These are phyloP conservation scores for Carex cristatella DNA, from an alignment of 176 grass and related monocot species.

Conservation along the genomic window DNA sequence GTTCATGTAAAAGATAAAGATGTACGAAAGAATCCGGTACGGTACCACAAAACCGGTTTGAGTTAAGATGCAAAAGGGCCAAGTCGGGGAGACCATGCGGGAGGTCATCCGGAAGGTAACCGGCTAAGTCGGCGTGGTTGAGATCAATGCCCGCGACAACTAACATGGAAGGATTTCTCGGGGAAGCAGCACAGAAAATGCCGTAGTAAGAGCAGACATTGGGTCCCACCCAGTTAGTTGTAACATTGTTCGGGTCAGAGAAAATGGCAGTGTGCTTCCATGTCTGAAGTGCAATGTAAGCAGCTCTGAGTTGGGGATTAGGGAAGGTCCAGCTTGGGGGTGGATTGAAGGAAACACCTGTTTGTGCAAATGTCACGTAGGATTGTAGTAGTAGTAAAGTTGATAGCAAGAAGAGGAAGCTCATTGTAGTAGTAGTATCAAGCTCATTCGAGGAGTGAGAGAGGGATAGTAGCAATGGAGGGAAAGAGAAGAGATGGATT, in stretches of 20 bases:
- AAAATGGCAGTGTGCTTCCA: slow-evolving; percentile 95
- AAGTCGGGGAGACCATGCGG: slow-evolving; percentile 60
- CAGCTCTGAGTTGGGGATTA: slow-evolving; percentile 43
- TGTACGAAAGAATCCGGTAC: slow-evolving; percentile 40
- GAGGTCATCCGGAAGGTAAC: slow-evolving; percentile 42
- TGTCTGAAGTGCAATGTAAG: slow-evolving; percentile 73
- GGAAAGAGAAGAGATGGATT: not conserved
- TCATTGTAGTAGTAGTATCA: not conserved
- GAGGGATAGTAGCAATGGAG: not conserved
- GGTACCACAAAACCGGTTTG: slow-evolving; percentile 87
- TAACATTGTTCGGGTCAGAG: slow-evolving; percentile 66
- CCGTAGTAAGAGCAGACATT: slow-evolving; percentile 75
- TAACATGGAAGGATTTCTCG: not conserved
- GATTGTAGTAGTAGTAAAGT: not conserved
- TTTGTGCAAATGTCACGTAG: not conserved
- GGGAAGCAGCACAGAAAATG: slow-evolving; percentile 44
- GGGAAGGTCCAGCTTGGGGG: slow-evolving; percentile 53
- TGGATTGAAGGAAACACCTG: slow-evolving; percentile 24
- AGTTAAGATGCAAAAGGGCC: slow-evolving; percentile 82
- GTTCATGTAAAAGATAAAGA: slow-evolving; percentile 55
- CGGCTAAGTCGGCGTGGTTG: slow-evolving; percentile 84
- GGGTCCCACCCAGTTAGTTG: slow-evolving; percentile 59
- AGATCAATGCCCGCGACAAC: slow-evolving; percentile 84
- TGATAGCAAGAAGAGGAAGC: not conserved
- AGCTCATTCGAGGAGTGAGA: not conserved